Percentiles rank a stretch among this genome's conserved stretches.
phyloP scores from a whole-genome alignment of 129 eudicot species.

The Lonicera japonica region DNA sequence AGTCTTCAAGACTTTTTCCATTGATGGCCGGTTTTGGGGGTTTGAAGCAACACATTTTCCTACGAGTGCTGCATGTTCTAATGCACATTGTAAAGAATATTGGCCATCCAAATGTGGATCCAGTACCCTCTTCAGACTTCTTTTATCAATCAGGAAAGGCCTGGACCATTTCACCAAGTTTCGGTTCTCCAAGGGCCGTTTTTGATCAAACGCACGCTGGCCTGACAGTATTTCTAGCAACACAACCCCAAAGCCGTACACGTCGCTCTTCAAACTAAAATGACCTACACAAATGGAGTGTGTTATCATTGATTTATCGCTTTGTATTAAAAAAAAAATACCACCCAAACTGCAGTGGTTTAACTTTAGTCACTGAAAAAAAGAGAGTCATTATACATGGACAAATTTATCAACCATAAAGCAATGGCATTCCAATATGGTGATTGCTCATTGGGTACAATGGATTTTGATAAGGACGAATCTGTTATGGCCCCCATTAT shows the following conservation, averaged over 20 bases:
- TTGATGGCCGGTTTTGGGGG: constrained; percentile 10
- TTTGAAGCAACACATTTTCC: not conserved
- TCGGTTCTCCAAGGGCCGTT: not conserved
- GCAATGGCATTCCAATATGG: too few species aligned
- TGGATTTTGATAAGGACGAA: too few species aligned
- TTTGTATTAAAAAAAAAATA: too few species aligned
- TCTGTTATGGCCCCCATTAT: too few species aligned
- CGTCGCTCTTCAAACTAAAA: too few species aligned
- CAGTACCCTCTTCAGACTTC: not conserved
- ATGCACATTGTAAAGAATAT: not conserved
- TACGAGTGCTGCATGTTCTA: not conserved
- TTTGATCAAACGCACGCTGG: not conserved
- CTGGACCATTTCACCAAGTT: constrained; percentile 1
- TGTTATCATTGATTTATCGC: not conserved
- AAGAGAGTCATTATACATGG: too few species aligned
- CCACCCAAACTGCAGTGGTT: not conserved
- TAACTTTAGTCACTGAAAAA: too few species aligned
- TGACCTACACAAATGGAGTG: not conserved
- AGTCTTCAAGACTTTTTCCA: constrained; percentile 4
- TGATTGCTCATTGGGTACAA: too few species aligned
- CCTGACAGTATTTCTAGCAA: too few species aligned
- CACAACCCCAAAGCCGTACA: too few species aligned
- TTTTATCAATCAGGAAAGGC: not conserved
- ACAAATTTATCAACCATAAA: too few species aligned
- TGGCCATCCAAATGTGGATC: not conserved